A percentile compares a stretch with the other conserved stretches of the same genome.
Evolutionary conservation across 805 yeast genomes (phyloP).

Genomic region (Candida adriatica): DNA sequence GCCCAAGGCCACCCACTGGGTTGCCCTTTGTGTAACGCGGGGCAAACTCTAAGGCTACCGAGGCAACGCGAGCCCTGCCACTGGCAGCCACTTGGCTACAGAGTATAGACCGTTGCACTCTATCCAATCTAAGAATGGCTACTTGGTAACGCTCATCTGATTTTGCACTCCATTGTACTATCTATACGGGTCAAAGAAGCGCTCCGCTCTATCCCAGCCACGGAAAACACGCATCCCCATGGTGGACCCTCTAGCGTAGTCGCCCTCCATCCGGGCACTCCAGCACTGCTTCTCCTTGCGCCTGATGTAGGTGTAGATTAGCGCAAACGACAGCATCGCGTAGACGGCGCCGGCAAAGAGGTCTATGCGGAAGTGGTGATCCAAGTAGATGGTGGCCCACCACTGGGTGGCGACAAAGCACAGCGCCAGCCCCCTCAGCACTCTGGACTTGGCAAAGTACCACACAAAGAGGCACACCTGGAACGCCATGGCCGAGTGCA

Average conservation of each 20-base stretch:
- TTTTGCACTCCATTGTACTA: too few relatives aligned
- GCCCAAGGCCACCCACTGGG: too few relatives aligned
- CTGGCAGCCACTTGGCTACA: too few relatives aligned
- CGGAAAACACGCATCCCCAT: constrained; percentile 63
- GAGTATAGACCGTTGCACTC: too few relatives aligned
- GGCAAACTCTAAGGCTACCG: too few relatives aligned
- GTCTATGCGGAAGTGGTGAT: constrained; percentile 67
- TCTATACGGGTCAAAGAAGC: constrained; percentile 47
- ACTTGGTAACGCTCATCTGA: too few relatives aligned
- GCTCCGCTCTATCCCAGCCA: constrained; percentile 35
- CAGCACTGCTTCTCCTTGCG: constrained; percentile 24
- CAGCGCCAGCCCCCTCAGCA: constrained; percentile 28
- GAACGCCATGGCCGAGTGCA: constrained; percentile 63
- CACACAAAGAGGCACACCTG: constrained; percentile 33
- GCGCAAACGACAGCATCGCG: constrained; percentile 36
- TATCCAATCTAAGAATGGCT: too few relatives aligned
- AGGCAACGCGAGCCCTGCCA: too few relatives aligned
- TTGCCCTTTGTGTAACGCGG: too few relatives aligned
- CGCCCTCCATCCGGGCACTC: constrained; percentile 31
- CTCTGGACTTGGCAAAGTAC: constrained; percentile 31
- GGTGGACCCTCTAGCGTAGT: constrained; percentile 37
- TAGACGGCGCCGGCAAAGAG: constrained; percentile 49
- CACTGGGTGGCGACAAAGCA: constrained; percentile 50
- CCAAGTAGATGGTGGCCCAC: constrained; percentile 72
- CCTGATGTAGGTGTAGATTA: constrained; percentile 32